phyloP scores from a whole-genome alignment of 176 grass and related monocot species.

The Musa acuminata region DNA sequence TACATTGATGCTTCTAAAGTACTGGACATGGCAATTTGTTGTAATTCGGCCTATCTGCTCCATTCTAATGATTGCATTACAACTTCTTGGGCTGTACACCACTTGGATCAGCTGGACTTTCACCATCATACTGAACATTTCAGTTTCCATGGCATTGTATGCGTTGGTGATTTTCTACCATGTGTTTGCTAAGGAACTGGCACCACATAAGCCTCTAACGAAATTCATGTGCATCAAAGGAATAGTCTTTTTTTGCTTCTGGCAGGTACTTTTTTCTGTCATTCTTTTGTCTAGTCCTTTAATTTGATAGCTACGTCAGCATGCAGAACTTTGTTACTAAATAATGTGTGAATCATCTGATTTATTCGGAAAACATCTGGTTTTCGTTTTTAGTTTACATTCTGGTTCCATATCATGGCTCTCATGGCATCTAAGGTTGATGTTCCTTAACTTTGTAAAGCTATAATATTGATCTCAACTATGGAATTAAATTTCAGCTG shows the following conservation, averaged over 20 bases:
- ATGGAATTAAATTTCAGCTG: no score
- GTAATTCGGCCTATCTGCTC: constrained; percentile 77
- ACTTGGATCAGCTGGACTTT: constrained; percentile 83
- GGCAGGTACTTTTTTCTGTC: constrained; percentile 54
- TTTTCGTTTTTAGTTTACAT: background rate
- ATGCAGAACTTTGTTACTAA: background rate
- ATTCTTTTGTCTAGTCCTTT: background rate
- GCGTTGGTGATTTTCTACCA: constrained; percentile 91
- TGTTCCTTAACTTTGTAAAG: no score
- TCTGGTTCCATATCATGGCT: no score
- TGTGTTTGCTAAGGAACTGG: constrained; percentile 91
- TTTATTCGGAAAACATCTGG: background rate
- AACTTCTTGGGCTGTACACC: constrained; percentile 78
- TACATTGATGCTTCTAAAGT: constrained; percentile 86
- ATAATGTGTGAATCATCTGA: background rate
- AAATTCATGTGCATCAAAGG: constrained; percentile 99
- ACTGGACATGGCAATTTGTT: constrained; percentile 99
- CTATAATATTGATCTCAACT: no score
- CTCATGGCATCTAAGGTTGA: no score
- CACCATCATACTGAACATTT: constrained; percentile 86
- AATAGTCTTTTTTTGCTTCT: constrained; percentile 96
- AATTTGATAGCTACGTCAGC: background rate
- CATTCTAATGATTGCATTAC: constrained; percentile 67
- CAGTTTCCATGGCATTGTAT: constrained; percentile 89
- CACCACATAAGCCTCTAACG: constrained; percentile 82